These are phyloP conservation scores for Dimargaris xerosporica DNA, from an alignment of 192 early-diverging fungal genomes.

Conservation along the genomic window DNA sequence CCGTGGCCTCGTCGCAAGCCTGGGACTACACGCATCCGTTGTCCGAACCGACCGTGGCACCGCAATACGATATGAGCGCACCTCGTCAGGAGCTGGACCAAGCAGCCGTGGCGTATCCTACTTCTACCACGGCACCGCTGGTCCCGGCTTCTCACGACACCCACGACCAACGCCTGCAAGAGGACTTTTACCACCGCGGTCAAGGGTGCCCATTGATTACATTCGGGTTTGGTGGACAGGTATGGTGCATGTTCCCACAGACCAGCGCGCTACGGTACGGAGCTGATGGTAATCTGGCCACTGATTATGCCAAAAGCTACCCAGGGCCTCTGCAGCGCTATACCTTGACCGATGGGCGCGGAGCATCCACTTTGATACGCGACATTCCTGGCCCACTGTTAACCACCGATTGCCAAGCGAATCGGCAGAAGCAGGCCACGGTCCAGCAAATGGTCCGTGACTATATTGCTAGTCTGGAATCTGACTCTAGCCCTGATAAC, in stretches of 20 bases:
- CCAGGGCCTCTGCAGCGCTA: not conserved
- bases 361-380: too few species aligned
- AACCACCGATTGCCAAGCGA: not conserved
- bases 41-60: too few species aligned
- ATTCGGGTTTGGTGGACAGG: slow-evolving; percentile 1
- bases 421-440: slow-evolving; percentile 4
- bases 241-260: slow-evolving; percentile 8
- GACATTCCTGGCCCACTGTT: slow-evolving; percentile 6
- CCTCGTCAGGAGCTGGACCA: not conserved
- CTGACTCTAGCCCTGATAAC: not conserved
- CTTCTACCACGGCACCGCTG: not conserved
- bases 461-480: not conserved
- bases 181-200: slow-evolving; percentile 6
- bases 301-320: not conserved
- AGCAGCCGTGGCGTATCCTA: too few species aligned
- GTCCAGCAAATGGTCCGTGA: not conserved
- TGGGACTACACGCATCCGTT: too few species aligned
- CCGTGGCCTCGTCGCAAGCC: too few species aligned
- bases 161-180: not conserved
- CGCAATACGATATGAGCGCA: too few species aligned
- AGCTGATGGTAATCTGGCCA: not conserved
- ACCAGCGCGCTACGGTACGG: not conserved
- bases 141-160: not conserved
- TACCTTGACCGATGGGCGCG: not conserved
- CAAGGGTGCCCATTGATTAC: slow-evolving; percentile 4